phyloP scores from a whole-genome alignment of 2,329 filamentous ascomycete genomes.

The Clonostachys sp. region DNA sequence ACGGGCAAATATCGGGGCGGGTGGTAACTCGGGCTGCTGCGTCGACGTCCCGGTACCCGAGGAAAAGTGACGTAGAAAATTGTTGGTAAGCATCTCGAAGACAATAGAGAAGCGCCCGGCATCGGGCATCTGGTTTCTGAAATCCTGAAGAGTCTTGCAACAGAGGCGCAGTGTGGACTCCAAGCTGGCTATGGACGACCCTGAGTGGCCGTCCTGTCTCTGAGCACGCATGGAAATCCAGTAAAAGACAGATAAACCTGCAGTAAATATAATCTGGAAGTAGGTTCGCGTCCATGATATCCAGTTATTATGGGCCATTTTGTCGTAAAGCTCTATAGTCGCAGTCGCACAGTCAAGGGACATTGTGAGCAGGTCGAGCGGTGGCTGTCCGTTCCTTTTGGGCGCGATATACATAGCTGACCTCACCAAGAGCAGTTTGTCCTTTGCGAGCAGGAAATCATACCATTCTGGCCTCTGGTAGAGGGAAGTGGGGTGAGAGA shows the following conservation, averaged over 20 bases:
- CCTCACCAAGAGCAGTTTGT: constrained; percentile 30
- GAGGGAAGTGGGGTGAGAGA: constrained; percentile 15
- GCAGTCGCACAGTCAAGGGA: constrained; percentile 26
- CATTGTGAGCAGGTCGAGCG: constrained; percentile 19
- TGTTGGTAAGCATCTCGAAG: constrained; percentile 8
- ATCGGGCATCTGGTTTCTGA: constrained; percentile 9
- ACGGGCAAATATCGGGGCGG: too few species aligned
- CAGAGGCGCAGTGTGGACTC: neutral
- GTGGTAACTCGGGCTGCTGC: too few species aligned
- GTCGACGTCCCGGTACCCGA: too few species aligned
- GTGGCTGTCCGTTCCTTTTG: constrained; percentile 21
- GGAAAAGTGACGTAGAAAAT: neutral
- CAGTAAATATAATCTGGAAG: constrained; percentile 41
- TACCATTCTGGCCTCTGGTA: constrained; percentile 39
- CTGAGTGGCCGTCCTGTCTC: too few species aligned
- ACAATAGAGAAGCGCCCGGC: constrained; percentile 9
- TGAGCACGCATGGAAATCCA: constrained; percentile 8
- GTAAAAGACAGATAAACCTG: constrained; percentile 30
- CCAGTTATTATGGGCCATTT: constrained; percentile 21
- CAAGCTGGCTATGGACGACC: too few species aligned
- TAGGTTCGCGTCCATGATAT: constrained; percentile 41
- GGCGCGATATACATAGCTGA: constrained; percentile 32
- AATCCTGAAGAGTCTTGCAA: neutral
- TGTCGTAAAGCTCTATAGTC: constrained; percentile 30
- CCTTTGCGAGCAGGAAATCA: constrained; percentile 32